Conservation (phyloP, 176 grass and related monocot species). For the Otatea glauca region DNA sequence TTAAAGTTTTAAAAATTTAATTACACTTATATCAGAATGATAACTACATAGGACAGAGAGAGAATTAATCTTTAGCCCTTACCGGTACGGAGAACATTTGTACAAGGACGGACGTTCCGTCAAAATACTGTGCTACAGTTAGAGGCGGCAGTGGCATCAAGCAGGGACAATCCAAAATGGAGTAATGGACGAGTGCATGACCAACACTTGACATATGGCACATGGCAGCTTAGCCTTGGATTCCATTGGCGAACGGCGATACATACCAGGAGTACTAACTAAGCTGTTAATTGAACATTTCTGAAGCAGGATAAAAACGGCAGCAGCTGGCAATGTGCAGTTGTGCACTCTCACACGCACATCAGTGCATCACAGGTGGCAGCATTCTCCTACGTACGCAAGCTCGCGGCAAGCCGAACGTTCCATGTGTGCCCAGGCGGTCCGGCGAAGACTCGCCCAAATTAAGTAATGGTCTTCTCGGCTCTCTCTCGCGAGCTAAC, state of each 20-base stretch:
- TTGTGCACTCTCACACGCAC: neutral
- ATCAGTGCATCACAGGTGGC: neutral
- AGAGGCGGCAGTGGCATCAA: neutral
- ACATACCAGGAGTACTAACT: neutral
- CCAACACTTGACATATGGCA: neutral
- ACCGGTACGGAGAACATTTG: too few relatives aligned
- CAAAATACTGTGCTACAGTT: too few relatives aligned
- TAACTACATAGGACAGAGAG: too few relatives aligned
- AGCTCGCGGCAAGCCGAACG: neutral
- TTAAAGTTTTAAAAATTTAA: too few relatives aligned
- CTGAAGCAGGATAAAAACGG: neutral
- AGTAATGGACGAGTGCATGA: neutral
- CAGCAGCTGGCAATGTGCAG: neutral
- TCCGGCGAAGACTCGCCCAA: neutral
- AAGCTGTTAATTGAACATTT: neutral
- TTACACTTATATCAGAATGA: too few relatives aligned
- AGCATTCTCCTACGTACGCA: neutral
- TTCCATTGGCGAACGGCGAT: neutral
- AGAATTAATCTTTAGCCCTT: too few relatives aligned
- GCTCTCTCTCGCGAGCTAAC: neutral
- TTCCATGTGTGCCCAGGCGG: neutral
- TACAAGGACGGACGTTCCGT: too few relatives aligned
- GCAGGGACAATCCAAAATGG: neutral
- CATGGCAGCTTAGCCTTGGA: neutral
- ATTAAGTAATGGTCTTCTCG: neutral